Base-by-base conservation (phyloP, 228 moss, liverwort and hornwort genomes). In the Sphagnum magellanicum region DNA sequence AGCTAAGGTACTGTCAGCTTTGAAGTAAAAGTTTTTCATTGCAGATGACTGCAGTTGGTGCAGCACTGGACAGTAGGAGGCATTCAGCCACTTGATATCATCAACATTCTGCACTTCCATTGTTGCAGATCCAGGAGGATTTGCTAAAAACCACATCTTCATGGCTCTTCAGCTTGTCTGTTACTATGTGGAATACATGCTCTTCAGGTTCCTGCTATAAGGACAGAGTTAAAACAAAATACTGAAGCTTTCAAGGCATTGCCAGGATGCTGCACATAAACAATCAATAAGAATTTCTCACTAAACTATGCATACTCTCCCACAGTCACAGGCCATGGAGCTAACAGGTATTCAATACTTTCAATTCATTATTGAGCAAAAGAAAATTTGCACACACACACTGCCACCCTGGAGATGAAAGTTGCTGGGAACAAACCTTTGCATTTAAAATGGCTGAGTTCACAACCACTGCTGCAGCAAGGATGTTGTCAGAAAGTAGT, bases 231-330 rank as follows among this genome's bases (percentile, higher is more conserved):
- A 76, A 16, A 90, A 83, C 11, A 87, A 87, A n/a, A 90, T 60
- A 95, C 90, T 53, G 95, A 87, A 59, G 95, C 95, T 11, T 92
- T 92, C 67, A 95, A 75, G 32, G 92, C 92, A 48, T 95, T 95
- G 73, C 92, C 92, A 95, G 68, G 92, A 95, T 16, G 92, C 79
- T 6, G 95, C 95, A 63, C 92, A 95, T 69, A 92, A 92, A 66
- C 83, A 92, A 8, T 89, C 73, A 53, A 59, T 74, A 6, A 90
- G 90, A 74, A 92, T 90, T 74, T 92, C 90, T 64, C 90, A 81
- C 84, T 81, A 79, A 5, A 81, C 67, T 90, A 80, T 14, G 84
- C 60, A 64, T 92, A 95, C 73, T 60, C 64, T 52, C 86, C 57
- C 92, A 81, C 95, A 95, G 92, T 2, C 92, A 90, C 59, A 95